phyloP scores from a whole-genome alignment of 2,329 filamentous ascomycete species.

The Huntiella abstrusa region DNA sequence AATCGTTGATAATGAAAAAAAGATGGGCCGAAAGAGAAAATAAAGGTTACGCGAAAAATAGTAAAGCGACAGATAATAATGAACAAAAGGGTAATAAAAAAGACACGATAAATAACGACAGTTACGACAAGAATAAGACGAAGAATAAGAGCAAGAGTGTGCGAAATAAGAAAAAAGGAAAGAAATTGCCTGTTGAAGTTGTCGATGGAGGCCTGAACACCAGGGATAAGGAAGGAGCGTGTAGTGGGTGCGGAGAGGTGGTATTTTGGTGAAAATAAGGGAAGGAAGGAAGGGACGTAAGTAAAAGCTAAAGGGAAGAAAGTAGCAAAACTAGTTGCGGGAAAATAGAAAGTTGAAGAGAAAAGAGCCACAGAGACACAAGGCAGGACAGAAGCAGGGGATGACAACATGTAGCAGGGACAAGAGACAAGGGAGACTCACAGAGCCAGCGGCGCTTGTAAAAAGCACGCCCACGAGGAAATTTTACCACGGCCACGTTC shows the following conservation, averaged over 20 bases:
- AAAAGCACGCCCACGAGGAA: too few species aligned
- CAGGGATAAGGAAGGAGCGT: neutral
- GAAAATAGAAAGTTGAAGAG: too few species aligned
- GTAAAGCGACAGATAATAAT: neutral
- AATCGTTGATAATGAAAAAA: slow-evolving; percentile 3
- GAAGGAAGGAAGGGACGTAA: neutral
- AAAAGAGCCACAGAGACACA: too few species aligned
- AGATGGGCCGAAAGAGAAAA: neutral
- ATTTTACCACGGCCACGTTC: too few species aligned
- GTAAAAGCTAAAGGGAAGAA: neutral
- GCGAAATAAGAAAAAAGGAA: neutral
- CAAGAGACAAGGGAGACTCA: too few species aligned
- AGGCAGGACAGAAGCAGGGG: too few species aligned
- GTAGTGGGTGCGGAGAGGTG: neutral
- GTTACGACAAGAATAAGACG: slow-evolving; percentile 2
- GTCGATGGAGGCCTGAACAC: slow-evolving; percentile 2
- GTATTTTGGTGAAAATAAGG: neutral
- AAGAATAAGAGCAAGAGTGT: slow-evolving; percentile 1
- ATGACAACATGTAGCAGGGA: too few species aligned
- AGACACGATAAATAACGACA: neutral
- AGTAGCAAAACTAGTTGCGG: too few species aligned
- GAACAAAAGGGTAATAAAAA: neutral
- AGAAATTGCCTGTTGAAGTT: neutral
- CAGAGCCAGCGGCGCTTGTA: too few species aligned
- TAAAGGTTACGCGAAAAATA: neutral